Conservation (phyloP, 2,329 filamentous ascomycete species). For the Scedosporium dehoogii region DNA sequence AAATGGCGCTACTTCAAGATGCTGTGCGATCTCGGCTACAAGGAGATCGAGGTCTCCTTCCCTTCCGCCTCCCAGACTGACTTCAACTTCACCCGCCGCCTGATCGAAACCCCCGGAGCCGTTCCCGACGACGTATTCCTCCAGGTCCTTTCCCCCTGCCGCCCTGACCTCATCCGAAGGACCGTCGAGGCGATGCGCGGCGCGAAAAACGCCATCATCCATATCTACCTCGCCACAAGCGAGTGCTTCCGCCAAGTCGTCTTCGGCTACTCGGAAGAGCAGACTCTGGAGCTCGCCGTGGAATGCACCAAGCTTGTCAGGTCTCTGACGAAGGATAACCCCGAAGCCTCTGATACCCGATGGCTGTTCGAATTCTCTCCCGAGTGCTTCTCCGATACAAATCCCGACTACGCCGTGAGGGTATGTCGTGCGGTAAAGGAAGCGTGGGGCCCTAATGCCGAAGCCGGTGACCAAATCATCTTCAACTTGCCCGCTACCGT, state of each 20-base stretch:
- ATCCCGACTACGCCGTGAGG: constrained; percentile 69
- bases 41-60: constrained; percentile 95
- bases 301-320: constrained; percentile 79
- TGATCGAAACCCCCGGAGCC: constrained; percentile 75
- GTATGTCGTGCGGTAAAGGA: constrained; percentile 90
- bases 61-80: constrained; percentile 91
- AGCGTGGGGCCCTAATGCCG: constrained; percentile 72
- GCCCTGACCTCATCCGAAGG: constrained; percentile 78
- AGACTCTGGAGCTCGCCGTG: constrained; percentile 73
- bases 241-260: constrained; percentile 90
- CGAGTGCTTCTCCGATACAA: constrained; percentile 84
- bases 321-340: constrained; percentile 77
- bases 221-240: constrained; percentile 93
- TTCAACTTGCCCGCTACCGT: constrained; percentile 97
- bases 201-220: constrained; percentile 86
- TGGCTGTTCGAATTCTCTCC: constrained; percentile 81
- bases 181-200: constrained; percentile 85
- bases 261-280: constrained; percentile 76
- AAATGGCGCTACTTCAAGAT: constrained; percentile 95
- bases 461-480: constrained; percentile 60
- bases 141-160: constrained; percentile 86
- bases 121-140: constrained; percentile 85
- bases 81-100: constrained; percentile 77
- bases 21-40: constrained; percentile 86
- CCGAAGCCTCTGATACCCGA: constrained; percentile 43